Conservation (phyloP, 2,329 filamentous ascomycete genomes). For the Sclerotinia glacialis region DNA sequence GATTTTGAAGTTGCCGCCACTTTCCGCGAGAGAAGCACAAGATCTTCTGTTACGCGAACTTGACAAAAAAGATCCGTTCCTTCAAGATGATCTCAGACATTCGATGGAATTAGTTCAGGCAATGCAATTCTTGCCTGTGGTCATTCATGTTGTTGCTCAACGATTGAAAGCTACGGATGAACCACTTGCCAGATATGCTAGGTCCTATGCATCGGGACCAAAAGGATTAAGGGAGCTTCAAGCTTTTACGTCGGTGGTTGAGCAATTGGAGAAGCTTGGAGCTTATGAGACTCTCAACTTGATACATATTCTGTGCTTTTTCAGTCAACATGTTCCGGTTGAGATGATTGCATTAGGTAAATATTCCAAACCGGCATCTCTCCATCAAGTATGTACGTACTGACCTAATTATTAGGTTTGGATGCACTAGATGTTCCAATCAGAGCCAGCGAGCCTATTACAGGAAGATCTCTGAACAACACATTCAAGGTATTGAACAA, state of each 20-base stretch:
- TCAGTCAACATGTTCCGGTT: slow-evolving; percentile 63
- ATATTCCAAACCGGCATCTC: slow-evolving; percentile 20
- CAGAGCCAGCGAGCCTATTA: slow-evolving; percentile 43
- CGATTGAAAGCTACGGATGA: slow-evolving; percentile 60
- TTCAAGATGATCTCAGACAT: slow-evolving; percentile 52
- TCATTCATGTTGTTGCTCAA: slow-evolving; percentile 64
- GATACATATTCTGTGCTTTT: slow-evolving; percentile 63
- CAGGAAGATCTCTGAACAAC: slow-evolving; percentile 42
- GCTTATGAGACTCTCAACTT: slow-evolving; percentile 59
- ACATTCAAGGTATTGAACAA: slow-evolving; percentile 51
- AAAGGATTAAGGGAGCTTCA: slow-evolving; percentile 49
- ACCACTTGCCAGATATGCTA: slow-evolving; percentile 59
- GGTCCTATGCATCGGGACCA: slow-evolving; percentile 54
- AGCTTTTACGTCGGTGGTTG: slow-evolving; percentile 49
- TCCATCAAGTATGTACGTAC: not conserved
- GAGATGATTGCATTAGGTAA: slow-evolving; percentile 60
- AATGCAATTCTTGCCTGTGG: slow-evolving; percentile 63
- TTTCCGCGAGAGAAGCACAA: slow-evolving; percentile 57
- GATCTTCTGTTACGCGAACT: slow-evolving; percentile 61
- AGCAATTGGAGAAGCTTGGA: slow-evolving; percentile 49
- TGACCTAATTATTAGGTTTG: slow-evolving; percentile 41
- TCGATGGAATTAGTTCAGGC: slow-evolving; percentile 61
- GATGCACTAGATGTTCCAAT: slow-evolving; percentile 49
- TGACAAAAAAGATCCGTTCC: slow-evolving; percentile 53
- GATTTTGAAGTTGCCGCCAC: slow-evolving; percentile 53